Conservation (phyloP, 2,329 filamentous ascomycete species). For the Trichoderma aggressivum region DNA sequence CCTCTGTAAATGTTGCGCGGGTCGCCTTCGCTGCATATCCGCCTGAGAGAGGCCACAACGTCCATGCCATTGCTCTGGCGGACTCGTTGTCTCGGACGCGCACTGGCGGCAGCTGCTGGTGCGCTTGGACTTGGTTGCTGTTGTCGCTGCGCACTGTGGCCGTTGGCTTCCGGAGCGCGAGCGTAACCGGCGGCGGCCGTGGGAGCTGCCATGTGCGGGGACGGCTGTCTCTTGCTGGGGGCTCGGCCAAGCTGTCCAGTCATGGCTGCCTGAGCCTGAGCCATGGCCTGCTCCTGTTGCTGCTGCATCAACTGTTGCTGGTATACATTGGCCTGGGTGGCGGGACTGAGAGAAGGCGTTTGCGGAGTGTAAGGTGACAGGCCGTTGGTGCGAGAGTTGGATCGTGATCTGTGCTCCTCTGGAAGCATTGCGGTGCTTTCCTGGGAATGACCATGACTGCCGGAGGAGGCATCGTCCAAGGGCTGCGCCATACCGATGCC, state of each 20-base stretch:
- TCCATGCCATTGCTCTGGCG: slow-evolving; percentile 79
- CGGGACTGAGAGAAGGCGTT: slow-evolving; percentile 34
- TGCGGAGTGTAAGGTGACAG: slow-evolving; percentile 48
- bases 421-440: slow-evolving; percentile 59
- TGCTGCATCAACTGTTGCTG: slow-evolving; percentile 68
- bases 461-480: slow-evolving; percentile 51
- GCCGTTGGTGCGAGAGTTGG: slow-evolving; percentile 62
- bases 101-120: slow-evolving; percentile 43
- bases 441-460: slow-evolving; percentile 48
- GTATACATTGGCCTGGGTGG: slow-evolving; percentile 47
- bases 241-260: slow-evolving; percentile 67
- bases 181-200: slow-evolving; percentile 31
- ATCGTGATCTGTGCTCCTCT: slow-evolving; percentile 65
- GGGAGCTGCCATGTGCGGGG: slow-evolving; percentile 25
- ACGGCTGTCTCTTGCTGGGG: slow-evolving; percentile 65
- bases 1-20: slow-evolving; percentile 83
- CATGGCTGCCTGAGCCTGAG: slow-evolving; percentile 74
- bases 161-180: slow-evolving; percentile 32
- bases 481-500: slow-evolving; percentile 60
- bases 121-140: slow-evolving; percentile 32
- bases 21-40: slow-evolving; percentile 87
- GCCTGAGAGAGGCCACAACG: slow-evolving; percentile 76
- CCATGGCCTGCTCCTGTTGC: slow-evolving; percentile 82
- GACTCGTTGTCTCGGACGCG: slow-evolving; percentile 71
- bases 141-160: slow-evolving; percentile 33